Percentiles rank a stretch among this genome's conserved stretches.
These are phyloP conservation scores for Colletotrichum cuscutae DNA, from an alignment of 2,329 filamentous ascomycete genomes.

Conservation along the genomic window DNA sequence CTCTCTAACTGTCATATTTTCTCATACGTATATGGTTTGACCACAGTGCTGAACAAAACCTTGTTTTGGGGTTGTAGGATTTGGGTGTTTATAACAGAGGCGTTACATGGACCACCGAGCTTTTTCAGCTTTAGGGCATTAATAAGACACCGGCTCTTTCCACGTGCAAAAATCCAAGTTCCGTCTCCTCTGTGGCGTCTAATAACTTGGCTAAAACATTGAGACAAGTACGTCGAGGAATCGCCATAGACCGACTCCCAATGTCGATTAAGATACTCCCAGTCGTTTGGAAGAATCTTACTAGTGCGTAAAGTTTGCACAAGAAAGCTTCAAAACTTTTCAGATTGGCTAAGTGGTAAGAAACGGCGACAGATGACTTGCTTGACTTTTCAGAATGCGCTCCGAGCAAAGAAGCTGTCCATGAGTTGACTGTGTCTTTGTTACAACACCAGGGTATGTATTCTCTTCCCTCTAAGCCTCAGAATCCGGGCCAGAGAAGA, in stretches of 20 bases:
- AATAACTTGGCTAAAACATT: not conserved
- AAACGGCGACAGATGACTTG: too few species aligned
- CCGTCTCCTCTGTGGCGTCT: not conserved
- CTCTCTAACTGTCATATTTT: not conserved
- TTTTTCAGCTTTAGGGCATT: not conserved
- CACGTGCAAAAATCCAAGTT: not conserved
- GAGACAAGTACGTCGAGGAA: not conserved
- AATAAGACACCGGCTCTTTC: not conserved
- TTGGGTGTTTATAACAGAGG: not conserved
- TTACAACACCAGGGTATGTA: too few species aligned
- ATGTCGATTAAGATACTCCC: too few species aligned
- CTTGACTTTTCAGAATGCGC: too few species aligned
- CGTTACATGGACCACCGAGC: not conserved
- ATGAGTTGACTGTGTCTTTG: too few species aligned
- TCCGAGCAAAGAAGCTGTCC: too few species aligned
- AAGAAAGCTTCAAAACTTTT: too few species aligned
- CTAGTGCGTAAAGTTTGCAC: too few species aligned
- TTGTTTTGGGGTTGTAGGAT: slow-evolving; percentile 4
- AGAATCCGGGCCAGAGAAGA: too few species aligned
- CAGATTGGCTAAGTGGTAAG: too few species aligned
- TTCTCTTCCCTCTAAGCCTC: too few species aligned
- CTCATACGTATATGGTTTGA: not conserved
- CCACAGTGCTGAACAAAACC: slow-evolving; percentile 1
- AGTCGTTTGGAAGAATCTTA: too few species aligned
- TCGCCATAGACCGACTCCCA: not conserved